These are phyloP conservation scores for Sugiyamaella pinicola DNA, from an alignment of 1,139 yeast genomes.

Conservation along the genomic window DNA sequence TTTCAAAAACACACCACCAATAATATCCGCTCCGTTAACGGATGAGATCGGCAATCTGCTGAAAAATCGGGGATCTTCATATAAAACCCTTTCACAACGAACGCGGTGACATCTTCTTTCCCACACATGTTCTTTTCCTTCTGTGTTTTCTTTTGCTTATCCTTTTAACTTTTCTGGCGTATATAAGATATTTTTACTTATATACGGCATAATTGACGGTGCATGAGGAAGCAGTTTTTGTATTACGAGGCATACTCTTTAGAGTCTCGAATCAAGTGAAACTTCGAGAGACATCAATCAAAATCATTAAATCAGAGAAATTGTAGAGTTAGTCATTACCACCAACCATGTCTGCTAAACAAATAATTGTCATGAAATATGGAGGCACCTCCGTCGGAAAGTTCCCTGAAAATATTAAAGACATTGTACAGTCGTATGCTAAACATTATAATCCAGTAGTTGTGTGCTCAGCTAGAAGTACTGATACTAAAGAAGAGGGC, in stretches of 20 bases:
- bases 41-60: constrained; percentile 8
- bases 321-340: neutral
- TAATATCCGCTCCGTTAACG: constrained; percentile 13
- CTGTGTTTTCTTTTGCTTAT: neutral
- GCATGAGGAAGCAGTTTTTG: constrained; percentile 23
- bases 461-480: constrained; percentile 93
- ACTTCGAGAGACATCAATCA: neutral
- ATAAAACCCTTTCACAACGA: no score
- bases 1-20: neutral
- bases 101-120: no score
- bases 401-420: constrained; percentile 79
- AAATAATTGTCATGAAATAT: constrained; percentile 90
- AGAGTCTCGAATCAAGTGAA: constrained; percentile 23
- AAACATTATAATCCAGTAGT: constrained; percentile 77
- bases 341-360: constrained; percentile 25
- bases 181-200: constrained; percentile 6
- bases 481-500: constrained; percentile 89
- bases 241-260: constrained; percentile 25
- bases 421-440: constrained; percentile 71
- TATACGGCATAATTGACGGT: constrained; percentile 18
- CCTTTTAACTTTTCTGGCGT: constrained; percentile 9
- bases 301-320: neutral
- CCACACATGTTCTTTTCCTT: neutral
- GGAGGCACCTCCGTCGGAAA: constrained; percentile 99
- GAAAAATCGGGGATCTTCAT: constrained; percentile 19